phyloP scores from a whole-genome alignment of 2,329 filamentous ascomycete genomes.

The Myriosclerotinia curreyana region DNA sequence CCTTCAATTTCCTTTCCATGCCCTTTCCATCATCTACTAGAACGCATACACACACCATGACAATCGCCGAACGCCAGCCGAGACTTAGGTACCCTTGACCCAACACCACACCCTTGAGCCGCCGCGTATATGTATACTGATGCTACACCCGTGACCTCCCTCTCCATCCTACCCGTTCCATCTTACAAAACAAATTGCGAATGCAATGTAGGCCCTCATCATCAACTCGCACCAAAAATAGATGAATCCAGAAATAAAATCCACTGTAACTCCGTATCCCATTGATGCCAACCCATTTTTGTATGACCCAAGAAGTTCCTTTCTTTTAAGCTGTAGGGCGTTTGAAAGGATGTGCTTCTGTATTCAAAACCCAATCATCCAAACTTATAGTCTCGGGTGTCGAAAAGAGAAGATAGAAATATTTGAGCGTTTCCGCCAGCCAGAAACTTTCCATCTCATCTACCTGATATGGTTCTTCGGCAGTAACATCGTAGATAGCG shows the following conservation, averaged over 20 bases:
- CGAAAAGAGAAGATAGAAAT: conserved; percentile 81
- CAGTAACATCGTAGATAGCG: conserved; percentile 63
- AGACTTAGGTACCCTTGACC: not conserved
- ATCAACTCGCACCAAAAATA: not conserved
- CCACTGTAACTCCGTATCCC: conserved; percentile 2
- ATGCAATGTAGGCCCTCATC: not conserved
- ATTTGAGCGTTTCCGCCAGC: conserved; percentile 88
- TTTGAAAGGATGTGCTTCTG: conserved; percentile 42
- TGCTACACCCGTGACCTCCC: not conserved
- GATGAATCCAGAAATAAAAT: not conserved
- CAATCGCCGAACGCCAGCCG: not conserved
- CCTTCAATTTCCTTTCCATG: not conserved
- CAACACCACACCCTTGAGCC: not conserved
- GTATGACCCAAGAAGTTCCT: not conserved
- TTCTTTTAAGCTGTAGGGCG: conserved; percentile 26
- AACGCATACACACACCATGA: not conserved
- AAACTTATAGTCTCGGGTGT: conserved; percentile 60
- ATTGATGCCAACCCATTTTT: conserved; percentile 1
- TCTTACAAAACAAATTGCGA: not conserved
- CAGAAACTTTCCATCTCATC: conserved; percentile 87
- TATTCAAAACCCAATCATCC: conserved; percentile 62
- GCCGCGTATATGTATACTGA: not conserved
- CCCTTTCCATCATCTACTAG: not conserved
- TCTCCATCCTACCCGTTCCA: not conserved
- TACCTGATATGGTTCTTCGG: conserved; percentile 43